Evolutionary conservation across 202 grass and related monocot genomes (phyloP).

Genomic region (Tripidium arundinaceum): DNA sequence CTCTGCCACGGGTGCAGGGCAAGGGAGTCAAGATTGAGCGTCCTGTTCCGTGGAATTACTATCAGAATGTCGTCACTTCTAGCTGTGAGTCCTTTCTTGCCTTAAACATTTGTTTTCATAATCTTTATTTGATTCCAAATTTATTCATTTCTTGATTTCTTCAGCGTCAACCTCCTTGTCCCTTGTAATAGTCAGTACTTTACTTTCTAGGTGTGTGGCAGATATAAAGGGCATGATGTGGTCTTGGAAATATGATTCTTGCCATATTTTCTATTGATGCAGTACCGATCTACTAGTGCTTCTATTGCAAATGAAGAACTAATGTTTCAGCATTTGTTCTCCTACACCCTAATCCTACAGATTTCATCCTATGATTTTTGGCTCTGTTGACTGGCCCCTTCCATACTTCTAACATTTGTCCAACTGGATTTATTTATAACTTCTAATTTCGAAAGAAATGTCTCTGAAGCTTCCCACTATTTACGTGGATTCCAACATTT

Average conservation of each 20-base stretch:
- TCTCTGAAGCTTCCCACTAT: neutral
- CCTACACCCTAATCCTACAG: neutral
- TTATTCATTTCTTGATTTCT: neutral
- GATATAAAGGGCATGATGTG: conserved; percentile 1
- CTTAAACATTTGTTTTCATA: conserved; percentile 17
- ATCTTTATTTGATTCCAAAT: conserved; percentile 9
- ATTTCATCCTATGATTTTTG: neutral
- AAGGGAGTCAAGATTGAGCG: conserved; percentile 75
- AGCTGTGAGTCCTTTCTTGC: conserved; percentile 70
- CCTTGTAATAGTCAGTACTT: neutral
- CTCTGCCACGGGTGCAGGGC: conserved; percentile 58
- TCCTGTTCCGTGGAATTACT: conserved; percentile 92
- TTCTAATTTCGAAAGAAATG: neutral
- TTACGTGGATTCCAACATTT: conserved; percentile 21
- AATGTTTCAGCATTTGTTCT: neutral
- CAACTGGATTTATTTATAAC: neutral
- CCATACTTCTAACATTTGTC: neutral
- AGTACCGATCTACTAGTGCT: neutral
- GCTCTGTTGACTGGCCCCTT: neutral
- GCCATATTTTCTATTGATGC: conserved; percentile 1
- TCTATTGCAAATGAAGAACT: neutral
- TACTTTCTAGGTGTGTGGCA: neutral
- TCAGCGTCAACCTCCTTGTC: neutral
- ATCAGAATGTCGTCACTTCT: conserved; percentile 97
- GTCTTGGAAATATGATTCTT: neutral